phyloP scores from a whole-genome alignment of 179 eudicot genomes.

The Heliamphora pulchella region DNA sequence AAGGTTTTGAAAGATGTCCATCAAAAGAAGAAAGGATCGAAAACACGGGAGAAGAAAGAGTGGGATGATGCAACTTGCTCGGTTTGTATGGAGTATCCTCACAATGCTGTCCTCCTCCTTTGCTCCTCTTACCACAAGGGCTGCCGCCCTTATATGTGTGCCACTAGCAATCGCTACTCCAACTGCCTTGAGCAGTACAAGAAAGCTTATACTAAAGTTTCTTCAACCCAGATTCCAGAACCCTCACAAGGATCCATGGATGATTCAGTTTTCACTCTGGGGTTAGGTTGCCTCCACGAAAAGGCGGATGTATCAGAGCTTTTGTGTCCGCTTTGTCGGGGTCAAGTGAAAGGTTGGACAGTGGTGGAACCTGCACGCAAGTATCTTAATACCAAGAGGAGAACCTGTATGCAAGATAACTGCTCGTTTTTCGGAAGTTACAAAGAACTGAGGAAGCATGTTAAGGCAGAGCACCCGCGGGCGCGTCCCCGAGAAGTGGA shows the following conservation, averaged over 20 bases:
- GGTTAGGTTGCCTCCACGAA: conserved; percentile 19
- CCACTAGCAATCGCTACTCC: conserved; percentile 55
- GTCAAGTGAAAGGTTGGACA: conserved; percentile 66
- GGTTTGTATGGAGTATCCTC: conserved; percentile 67
- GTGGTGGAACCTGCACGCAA: conserved; percentile 51
- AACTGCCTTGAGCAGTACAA: conserved; percentile 68
- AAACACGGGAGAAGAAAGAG: conserved; percentile 33
- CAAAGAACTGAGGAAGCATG: conserved; percentile 53
- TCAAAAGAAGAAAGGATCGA: conserved; percentile 26
- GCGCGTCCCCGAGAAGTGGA: conserved; percentile 56
- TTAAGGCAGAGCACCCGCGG: conserved; percentile 45
- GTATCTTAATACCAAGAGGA: conserved; percentile 38
- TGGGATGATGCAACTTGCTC: conserved; percentile 64
- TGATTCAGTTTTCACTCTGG: conserved; percentile 18
- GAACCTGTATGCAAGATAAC: conserved; percentile 50
- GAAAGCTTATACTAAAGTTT: conserved; percentile 45
- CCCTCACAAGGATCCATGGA: conserved; percentile 15
- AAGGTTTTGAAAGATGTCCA: conserved; percentile 38
- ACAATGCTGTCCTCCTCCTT: conserved; percentile 64
- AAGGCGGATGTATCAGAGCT: conserved; percentile 33
- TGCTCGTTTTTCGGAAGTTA: conserved; percentile 45
- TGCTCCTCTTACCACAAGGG: conserved; percentile 70
- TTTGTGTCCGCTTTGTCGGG: conserved; percentile 60
- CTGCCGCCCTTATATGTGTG: conserved; percentile 72
- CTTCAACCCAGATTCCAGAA: conserved; percentile 18